These are phyloP conservation scores for Podospora bellae-mahoneyi DNA, from an alignment of 495 filamentous ascomycete species.

Conservation along the genomic window DNA sequence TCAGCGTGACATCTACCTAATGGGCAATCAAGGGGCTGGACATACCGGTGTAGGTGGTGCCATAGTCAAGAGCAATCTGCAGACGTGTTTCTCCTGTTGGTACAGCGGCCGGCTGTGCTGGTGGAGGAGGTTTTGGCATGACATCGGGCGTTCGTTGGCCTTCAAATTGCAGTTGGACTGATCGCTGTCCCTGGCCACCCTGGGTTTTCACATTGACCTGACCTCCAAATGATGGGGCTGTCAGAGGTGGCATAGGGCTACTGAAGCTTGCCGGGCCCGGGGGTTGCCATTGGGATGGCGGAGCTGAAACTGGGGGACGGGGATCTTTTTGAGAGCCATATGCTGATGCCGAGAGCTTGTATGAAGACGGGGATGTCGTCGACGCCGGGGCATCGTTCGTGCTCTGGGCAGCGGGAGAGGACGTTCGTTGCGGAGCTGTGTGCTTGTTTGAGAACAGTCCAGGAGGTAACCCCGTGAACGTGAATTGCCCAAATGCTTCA, in stretches of 20 bases:
- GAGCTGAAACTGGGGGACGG: neutral
- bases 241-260: neutral
- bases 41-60: slow-evolving; percentile 32
- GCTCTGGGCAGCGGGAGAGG: neutral
- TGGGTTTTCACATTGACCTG: neutral
- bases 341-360: neutral
- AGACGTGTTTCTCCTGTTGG: slow-evolving; percentile 22
- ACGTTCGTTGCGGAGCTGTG: neutral
- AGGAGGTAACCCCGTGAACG: neutral
- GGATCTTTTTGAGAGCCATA: neutral
- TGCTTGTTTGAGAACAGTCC: neutral
- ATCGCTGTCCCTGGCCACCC: neutral
- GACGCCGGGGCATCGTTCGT: neutral
- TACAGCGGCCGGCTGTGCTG: neutral
- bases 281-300: slow-evolving; percentile 4
- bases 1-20: neutral
- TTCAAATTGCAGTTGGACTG: neutral
- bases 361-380: neutral
- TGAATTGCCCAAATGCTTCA: neutral
- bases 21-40: neutral
- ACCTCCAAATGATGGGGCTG: neutral
- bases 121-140: neutral
- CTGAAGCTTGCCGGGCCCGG: neutral
- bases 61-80: slow-evolving; percentile 37
- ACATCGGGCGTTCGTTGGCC: neutral